Conservation (phyloP, 2,329 filamentous ascomycete genomes). For the Raffaelea arxii region DNA sequence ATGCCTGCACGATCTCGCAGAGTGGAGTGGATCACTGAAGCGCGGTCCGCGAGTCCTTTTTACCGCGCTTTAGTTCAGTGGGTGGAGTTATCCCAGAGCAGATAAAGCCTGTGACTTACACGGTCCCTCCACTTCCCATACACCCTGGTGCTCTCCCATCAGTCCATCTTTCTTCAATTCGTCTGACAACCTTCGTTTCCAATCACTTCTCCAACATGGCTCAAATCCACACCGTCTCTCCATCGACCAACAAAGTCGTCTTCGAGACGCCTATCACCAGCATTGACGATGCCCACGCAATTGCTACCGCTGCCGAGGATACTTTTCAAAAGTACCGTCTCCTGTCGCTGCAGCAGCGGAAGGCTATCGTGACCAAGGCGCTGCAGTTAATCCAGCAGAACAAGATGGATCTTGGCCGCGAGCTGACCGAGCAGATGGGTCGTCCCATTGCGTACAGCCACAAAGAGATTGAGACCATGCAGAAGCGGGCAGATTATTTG, state of each 20-base stretch:
- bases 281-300: conserved; percentile 54
- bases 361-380: conserved; percentile 73
- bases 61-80: no score
- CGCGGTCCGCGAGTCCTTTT: no score
- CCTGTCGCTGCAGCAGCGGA: conserved; percentile 64
- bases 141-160: no score
- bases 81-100: no score
- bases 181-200: no score
- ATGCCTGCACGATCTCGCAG: no score
- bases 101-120: no score
- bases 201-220: conserved; percentile 37
- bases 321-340: conserved; percentile 71
- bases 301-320: conserved; percentile 62
- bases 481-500: conserved; percentile 77
- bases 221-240: conserved; percentile 72
- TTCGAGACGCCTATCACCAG: conserved; percentile 69
- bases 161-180: no score
- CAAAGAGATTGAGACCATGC: conserved; percentile 75
- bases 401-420: conserved; percentile 71
- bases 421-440: conserved; percentile 92
- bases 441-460: conserved; percentile 79
- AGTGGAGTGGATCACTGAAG: no score
- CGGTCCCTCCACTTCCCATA: no score
- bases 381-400: conserved; percentile 59
- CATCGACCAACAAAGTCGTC: conserved; percentile 76